These are phyloP conservation scores for Curvularia verruculosa DNA, from an alignment of 2,329 filamentous ascomycete genomes.

Conservation along the genomic window DNA sequence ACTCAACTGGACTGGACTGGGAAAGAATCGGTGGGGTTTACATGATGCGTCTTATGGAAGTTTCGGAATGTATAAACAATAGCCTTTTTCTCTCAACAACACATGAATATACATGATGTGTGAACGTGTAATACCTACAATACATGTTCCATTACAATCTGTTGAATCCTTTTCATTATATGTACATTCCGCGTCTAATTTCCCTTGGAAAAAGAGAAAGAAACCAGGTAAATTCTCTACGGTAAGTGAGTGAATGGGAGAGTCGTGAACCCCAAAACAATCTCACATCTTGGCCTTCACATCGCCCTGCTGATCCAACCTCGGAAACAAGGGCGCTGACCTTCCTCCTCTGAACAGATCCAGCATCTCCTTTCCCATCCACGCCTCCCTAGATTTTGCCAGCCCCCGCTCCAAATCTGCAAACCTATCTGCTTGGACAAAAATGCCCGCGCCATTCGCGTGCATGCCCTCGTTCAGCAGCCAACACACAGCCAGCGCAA, in stretches of 20 bases:
- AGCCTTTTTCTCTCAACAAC: not conserved
- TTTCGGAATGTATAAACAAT: not conserved
- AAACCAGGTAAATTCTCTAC: too few relatives aligned
- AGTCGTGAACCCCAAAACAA: too few relatives aligned
- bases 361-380: conserved; percentile 61
- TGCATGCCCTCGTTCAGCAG: conserved; percentile 52
- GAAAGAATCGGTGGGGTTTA: not conserved
- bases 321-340: conserved; percentile 39
- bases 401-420: conserved; percentile 56
- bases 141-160: not conserved
- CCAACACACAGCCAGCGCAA: conserved; percentile 55
- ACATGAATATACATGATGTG: not conserved
- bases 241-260: too few relatives aligned
- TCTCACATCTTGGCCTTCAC: conserved; percentile 27
- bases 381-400: conserved; percentile 53
- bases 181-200: not conserved
- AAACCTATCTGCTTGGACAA: conserved; percentile 54
- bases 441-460: conserved; percentile 55
- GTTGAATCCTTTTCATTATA: not conserved
- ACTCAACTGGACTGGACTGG: too few relatives aligned
- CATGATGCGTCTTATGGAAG: not conserved
- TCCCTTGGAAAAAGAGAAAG: too few relatives aligned
- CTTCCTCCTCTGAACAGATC: conserved; percentile 56
- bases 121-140: not conserved
- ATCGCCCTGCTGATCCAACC: conserved; percentile 26